Conservation (phyloP, 192 early-diverging fungal genomes). For the Coemansia sp. region DNA sequence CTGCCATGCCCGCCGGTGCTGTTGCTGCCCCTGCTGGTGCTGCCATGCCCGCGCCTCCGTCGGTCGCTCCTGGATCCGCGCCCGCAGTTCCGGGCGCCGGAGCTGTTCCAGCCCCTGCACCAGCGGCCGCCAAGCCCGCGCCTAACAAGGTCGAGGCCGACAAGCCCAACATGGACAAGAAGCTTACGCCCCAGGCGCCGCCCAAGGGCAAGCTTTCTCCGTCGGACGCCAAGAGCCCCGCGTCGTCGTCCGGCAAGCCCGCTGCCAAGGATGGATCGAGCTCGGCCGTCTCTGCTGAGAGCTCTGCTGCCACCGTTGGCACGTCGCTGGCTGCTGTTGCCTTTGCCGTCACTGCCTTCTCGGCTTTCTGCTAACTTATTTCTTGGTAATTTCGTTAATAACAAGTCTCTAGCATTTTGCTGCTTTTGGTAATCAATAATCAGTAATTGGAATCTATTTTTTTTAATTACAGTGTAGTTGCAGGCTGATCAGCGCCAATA, state of each 20-base stretch:
- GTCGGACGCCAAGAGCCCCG: slow-evolving; percentile 2
- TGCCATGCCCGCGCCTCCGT: not conserved
- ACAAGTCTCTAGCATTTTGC: not conserved
- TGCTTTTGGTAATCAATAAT: not conserved
- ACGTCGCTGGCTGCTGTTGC: slow-evolving; percentile 26
- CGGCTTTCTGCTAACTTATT: slow-evolving; percentile 29
- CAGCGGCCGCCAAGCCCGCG: slow-evolving; percentile 4
- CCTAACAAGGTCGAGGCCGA: not conserved
- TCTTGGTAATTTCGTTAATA: not conserved
- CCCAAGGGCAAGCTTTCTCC: slow-evolving; percentile 24
- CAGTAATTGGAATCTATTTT: too few species aligned
- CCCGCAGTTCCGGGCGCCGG: slow-evolving; percentile 6
- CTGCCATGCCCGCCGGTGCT: slow-evolving; percentile 1
- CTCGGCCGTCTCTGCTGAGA: slow-evolving; percentile 3
- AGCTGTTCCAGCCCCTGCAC: not conserved
- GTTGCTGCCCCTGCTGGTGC: slow-evolving; percentile 3
- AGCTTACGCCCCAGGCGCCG: slow-evolving; percentile 1
- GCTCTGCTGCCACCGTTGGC: slow-evolving; percentile 4
- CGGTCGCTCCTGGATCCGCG: slow-evolving; percentile 9
- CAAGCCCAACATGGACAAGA: slow-evolving; percentile 16
- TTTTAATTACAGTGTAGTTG: not conserved
- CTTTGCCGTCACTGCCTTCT: slow-evolving; percentile 29
- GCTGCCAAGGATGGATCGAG: slow-evolving; percentile 16
- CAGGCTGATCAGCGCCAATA: too few species aligned
- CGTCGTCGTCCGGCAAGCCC: slow-evolving; percentile 9